These are phyloP conservation scores for Carallia brachiata DNA, from an alignment of 345 rosid species.

Conservation along the genomic window DNA sequence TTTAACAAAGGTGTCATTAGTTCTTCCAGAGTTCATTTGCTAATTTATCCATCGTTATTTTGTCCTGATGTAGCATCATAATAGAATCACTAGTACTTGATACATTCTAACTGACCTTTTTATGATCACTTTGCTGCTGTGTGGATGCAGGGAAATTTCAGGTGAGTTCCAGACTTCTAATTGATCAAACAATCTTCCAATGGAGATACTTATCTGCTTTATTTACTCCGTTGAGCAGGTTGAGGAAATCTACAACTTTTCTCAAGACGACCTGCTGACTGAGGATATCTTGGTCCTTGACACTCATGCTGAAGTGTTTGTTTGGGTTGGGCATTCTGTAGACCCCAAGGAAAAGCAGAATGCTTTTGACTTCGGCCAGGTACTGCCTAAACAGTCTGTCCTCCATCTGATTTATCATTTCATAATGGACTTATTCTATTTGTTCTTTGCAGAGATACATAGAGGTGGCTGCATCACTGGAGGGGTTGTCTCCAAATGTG, in stretches of 20 bases:
- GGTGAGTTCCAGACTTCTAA: constrained; percentile 53
- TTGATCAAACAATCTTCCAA: constrained; percentile 17
- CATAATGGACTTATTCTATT: constrained; percentile 1
- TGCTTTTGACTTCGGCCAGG: constrained; percentile 92
- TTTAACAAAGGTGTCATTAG: constrained; percentile 58
- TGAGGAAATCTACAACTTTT: constrained; percentile 88
- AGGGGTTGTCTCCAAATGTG: constrained; percentile 76
- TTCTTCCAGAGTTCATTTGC: constrained; percentile 3
- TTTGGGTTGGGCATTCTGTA: constrained; percentile 91
- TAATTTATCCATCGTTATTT: constrained; percentile 8
- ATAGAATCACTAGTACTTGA: constrained; percentile 15
- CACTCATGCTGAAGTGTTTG: constrained; percentile 92
- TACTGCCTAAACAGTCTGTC: constrained; percentile 27
- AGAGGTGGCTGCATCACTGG: constrained; percentile 70
- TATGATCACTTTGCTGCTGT: constrained; percentile 27
- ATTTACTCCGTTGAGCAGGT: constrained; percentile 46
- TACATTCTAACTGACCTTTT: constrained; percentile 35
- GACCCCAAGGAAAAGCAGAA: constrained; percentile 83
- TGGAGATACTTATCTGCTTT: constrained; percentile 18
- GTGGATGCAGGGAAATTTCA: constrained; percentile 75
- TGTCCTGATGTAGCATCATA: neutral
- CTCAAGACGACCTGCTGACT: constrained; percentile 92
- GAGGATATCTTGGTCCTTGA: constrained; percentile 92
- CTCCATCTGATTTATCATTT: neutral
- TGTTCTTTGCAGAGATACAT: constrained; percentile 70